These are phyloP conservation scores for Metschnikowia arizonensis DNA, from an alignment of 805 yeast species.

Conservation along the genomic window DNA sequence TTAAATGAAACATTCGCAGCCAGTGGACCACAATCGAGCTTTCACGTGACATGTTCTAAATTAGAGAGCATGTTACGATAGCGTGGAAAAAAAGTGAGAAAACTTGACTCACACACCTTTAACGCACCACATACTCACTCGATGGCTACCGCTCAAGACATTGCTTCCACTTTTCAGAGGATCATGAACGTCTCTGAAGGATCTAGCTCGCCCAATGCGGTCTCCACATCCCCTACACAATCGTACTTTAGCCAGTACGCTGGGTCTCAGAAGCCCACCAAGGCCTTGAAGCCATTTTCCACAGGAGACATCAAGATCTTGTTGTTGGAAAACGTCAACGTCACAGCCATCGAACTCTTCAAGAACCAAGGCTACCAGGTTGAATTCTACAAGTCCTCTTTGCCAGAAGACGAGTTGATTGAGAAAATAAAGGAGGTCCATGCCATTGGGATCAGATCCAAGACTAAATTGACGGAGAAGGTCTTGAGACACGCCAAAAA, in stretches of 20 bases:
- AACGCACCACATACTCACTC: not conserved
- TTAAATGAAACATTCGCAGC: not conserved
- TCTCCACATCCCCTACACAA: slow-evolving; percentile 79
- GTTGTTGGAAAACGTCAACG: slow-evolving; percentile 87
- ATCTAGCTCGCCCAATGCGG: slow-evolving; percentile 53
- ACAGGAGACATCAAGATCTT: slow-evolving; percentile 93
- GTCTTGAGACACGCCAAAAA: slow-evolving; percentile 83
- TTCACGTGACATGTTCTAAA: slow-evolving; percentile 6
- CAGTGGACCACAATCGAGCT: slow-evolving; percentile 4
- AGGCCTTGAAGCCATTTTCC: slow-evolving; percentile 87
- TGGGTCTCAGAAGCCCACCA: slow-evolving; percentile 49
- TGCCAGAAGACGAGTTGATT: slow-evolving; percentile 89
- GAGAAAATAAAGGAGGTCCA: slow-evolving; percentile 92
- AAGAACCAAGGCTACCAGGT: slow-evolving; percentile 93
- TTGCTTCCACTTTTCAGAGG: slow-evolving; percentile 53
- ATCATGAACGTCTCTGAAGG: slow-evolving; percentile 45
- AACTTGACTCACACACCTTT: slow-evolving; percentile 1
- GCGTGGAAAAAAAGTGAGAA: slow-evolving; percentile 6
- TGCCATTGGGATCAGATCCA: slow-evolving; percentile 97
- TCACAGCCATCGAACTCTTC: slow-evolving; percentile 85
- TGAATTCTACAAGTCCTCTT: slow-evolving; percentile 83
- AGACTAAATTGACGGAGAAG: slow-evolving; percentile 80
- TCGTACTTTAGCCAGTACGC: slow-evolving; percentile 59
- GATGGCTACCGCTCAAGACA: slow-evolving; percentile 70
- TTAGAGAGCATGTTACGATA: slow-evolving; percentile 1